phyloP scores from a whole-genome alignment of 177 flowering plant species.

The Tripterygium wilfordii region DNA sequence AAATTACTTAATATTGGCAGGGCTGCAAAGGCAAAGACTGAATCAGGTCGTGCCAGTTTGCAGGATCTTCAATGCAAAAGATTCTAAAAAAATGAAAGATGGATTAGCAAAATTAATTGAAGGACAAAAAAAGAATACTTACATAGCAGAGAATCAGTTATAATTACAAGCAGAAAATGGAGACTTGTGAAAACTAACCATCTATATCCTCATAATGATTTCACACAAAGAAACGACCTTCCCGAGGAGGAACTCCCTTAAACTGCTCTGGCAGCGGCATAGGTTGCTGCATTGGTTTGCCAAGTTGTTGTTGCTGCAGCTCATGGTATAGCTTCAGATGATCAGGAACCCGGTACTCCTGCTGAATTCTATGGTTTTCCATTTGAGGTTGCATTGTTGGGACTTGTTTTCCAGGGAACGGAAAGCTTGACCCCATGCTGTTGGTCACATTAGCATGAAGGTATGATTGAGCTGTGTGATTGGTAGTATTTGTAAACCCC shows the following conservation, averaged over 20 bases:
- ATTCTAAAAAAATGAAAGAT: slow-evolving; percentile 20
- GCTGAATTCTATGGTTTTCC: slow-evolving; percentile 47
- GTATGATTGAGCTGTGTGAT: slow-evolving; percentile 19
- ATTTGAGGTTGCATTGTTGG: slow-evolving; percentile 35
- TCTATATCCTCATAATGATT: slow-evolving; percentile 23
- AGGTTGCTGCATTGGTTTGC: slow-evolving; percentile 44
- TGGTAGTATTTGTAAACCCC: slow-evolving; percentile 25
- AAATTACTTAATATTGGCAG: slow-evolving; percentile 38
- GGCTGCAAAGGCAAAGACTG: slow-evolving; percentile 45
- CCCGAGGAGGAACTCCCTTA: slow-evolving; percentile 69
- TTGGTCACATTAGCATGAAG: slow-evolving; percentile 21
- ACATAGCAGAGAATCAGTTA: not conserved
- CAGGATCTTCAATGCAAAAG: slow-evolving; percentile 36
- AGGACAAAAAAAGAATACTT: not conserved
- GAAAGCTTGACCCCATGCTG: slow-evolving; percentile 47
- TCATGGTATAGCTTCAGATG: slow-evolving; percentile 43
- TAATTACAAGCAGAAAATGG: not conserved
- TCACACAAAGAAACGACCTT: slow-evolving; percentile 82
- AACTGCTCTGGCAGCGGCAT: slow-evolving; percentile 53
- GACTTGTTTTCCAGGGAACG: slow-evolving; percentile 86
- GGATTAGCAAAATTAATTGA: slow-evolving; percentile 4
- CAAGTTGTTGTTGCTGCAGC: slow-evolving; percentile 41
- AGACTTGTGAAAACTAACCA: slow-evolving; percentile 30
- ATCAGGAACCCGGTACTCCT: slow-evolving; percentile 38
- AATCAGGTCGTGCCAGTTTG: slow-evolving; percentile 35